Percentiles rank a stretch among this genome's conserved stretches.
These are phyloP conservation scores for Beauveria pseudobassiana DNA, from an alignment of 2,329 filamentous ascomycete species.

Conservation along the genomic window DNA sequence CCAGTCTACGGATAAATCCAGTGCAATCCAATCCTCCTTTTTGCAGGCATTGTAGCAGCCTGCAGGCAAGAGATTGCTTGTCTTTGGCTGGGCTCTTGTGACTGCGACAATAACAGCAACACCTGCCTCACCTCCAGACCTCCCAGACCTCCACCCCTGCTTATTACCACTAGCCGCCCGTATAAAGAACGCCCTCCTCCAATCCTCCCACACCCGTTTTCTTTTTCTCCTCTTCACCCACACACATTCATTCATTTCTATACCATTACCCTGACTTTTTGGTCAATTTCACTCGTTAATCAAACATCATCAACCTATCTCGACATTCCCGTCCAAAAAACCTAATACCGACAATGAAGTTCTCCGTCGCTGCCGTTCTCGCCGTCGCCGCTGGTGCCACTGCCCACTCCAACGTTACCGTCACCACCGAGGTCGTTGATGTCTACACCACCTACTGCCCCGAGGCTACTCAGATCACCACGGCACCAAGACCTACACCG, in stretches of 20 bases:
- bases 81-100: too few relatives aligned
- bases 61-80: too few relatives aligned
- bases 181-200: slow-evolving; percentile 44
- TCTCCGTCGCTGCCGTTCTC: slow-evolving; percentile 45
- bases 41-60: not conserved
- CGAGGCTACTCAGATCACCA: slow-evolving; percentile 55
- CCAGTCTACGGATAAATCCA: not conserved
- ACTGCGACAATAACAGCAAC: too few relatives aligned
- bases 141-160: too few relatives aligned
- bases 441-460: slow-evolving; percentile 68
- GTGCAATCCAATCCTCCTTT: too few relatives aligned
- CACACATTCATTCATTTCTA: slow-evolving; percentile 37
- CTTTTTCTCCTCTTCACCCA: slow-evolving; percentile 38
- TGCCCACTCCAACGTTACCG: slow-evolving; percentile 45
- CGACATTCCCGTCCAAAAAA: slow-evolving; percentile 22
- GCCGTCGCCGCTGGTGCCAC: slow-evolving; percentile 44
- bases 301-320: slow-evolving; percentile 19
- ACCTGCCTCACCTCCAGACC: not conserved
- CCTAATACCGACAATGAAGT: slow-evolving; percentile 56
- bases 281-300: slow-evolving; percentile 54
- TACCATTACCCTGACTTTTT: slow-evolving; percentile 40
- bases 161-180: slow-evolving; percentile 12
- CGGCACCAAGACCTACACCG: slow-evolving; percentile 59
- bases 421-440: slow-evolving; percentile 54
- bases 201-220: slow-evolving; percentile 23